A percentile compares a stretch with the other conserved stretches of the same genome.
phyloP scores from a whole-genome alignment of 371 early-diverging fungal genomes.

The Funneliformis caledonium region DNA sequence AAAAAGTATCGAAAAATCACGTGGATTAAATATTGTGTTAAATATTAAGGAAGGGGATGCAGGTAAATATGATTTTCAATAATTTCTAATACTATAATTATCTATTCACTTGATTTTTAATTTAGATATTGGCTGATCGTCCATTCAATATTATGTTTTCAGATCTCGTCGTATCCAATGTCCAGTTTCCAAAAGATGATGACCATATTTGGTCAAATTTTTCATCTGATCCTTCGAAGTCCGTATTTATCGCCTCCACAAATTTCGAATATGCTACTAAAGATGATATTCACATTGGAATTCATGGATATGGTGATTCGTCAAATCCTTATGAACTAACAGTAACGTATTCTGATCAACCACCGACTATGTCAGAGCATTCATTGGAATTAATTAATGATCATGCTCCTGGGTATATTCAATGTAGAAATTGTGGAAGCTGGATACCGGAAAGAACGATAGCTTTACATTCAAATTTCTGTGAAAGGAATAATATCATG shows the following conservation, averaged over 20 bases:
- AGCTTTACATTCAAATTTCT: slow-evolving; percentile 76
- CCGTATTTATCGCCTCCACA: slow-evolving; percentile 39
- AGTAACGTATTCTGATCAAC: not conserved
- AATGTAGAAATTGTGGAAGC: slow-evolving; percentile 76
- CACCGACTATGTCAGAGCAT: not conserved
- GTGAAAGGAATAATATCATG: slow-evolving; percentile 75
- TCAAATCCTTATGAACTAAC: slow-evolving; percentile 45
- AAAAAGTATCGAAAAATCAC: slow-evolving; percentile 13
- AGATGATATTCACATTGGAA: slow-evolving; percentile 47
- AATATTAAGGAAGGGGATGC: slow-evolving; percentile 49
- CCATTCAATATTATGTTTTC: slow-evolving; percentile 26
- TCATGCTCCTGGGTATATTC: slow-evolving; percentile 50
- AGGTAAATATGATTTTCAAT: slow-evolving; percentile 44
- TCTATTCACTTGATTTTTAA: slow-evolving; percentile 1
- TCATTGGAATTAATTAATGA: slow-evolving; percentile 36
- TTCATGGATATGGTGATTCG: slow-evolving; percentile 51
- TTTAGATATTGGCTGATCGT: slow-evolving; percentile 19
- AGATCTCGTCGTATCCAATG: slow-evolving; percentile 49
- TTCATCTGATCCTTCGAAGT: slow-evolving; percentile 41
- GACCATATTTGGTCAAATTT: slow-evolving; percentile 49
- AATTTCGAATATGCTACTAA: slow-evolving; percentile 22
- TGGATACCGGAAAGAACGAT: slow-evolving; percentile 65
- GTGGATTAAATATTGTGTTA: slow-evolving; percentile 37
- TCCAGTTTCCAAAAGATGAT: slow-evolving; percentile 46
- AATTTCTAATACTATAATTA: not conserved